These are phyloP conservation scores for Talaromyces sp. DNA, from an alignment of 2,329 filamentous ascomycete genomes.

Conservation along the genomic window DNA sequence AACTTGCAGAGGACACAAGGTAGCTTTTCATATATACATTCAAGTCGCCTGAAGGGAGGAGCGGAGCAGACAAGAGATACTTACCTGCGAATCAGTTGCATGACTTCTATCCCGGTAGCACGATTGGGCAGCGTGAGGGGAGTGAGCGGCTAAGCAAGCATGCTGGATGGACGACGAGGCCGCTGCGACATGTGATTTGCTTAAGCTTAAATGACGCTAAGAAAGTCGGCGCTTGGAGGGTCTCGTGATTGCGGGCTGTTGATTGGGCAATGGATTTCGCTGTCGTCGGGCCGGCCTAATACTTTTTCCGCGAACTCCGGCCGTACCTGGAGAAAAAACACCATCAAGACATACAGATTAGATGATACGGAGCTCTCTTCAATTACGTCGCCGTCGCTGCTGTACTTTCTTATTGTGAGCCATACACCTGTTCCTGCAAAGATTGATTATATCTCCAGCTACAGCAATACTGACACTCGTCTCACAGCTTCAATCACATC, in stretches of 20 bases:
- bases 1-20: neutral
- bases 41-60: neutral
- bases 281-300: neutral
- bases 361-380: neutral
- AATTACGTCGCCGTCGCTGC: neutral
- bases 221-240: neutral
- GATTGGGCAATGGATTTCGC: neutral
- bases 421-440: neutral
- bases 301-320: constrained; percentile 9
- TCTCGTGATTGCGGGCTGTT: neutral
- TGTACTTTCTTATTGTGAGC: neutral
- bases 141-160: constrained; percentile 18
- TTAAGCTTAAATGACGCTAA: constrained; percentile 2
- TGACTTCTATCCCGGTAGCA: neutral
- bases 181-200: constrained; percentile 15
- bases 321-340: constrained; percentile 7
- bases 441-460: neutral
- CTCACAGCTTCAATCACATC: neutral
- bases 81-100: constrained; percentile 9
- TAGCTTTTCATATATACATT: constrained; percentile 2
- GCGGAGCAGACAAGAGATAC: neutral
- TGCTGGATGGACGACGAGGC: constrained; percentile 12
- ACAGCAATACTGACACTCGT: too few relatives aligned
- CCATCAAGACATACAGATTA: neutral
- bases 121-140: constrained; percentile 7